Conservation (phyloP, 306 rosid genomes). For the Malus fusca region DNA sequence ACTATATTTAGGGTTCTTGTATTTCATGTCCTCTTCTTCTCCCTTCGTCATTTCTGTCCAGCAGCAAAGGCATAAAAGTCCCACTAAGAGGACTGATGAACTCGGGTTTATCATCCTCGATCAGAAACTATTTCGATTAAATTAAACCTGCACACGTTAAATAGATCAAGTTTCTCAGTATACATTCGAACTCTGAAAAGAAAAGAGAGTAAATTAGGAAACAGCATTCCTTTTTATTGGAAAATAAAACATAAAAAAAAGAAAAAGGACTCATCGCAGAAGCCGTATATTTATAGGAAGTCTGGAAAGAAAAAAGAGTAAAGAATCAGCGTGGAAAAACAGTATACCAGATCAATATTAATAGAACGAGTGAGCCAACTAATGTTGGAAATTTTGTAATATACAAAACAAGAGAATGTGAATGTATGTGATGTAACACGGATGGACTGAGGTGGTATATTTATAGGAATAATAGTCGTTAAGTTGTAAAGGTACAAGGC, state of each 20-base stretch:
- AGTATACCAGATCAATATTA: not conserved
- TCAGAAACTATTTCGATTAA: not conserved
- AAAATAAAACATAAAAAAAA: not conserved
- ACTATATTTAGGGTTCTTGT: not conserved
- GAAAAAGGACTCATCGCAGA: not conserved
- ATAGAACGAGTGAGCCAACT: not conserved
- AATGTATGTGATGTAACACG: too few relatives aligned
- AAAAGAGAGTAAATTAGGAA: too few relatives aligned
- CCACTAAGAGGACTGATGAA: not conserved
- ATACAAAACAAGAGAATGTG: too few relatives aligned
- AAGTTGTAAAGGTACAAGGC: not conserved
- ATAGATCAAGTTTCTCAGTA: not conserved
- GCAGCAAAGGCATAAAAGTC: not conserved
- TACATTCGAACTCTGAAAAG: not conserved
- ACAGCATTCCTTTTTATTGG: not conserved
- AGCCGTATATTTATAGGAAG: not conserved
- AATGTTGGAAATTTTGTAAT: too few relatives aligned
- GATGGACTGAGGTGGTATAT: too few relatives aligned
- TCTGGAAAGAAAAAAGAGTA: too few relatives aligned
- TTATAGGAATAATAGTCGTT: not conserved
- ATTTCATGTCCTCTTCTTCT: not conserved
- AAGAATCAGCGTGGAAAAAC: too few relatives aligned
- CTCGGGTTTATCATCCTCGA: not conserved
- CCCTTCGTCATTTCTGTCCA: not conserved
- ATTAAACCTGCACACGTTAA: not conserved